Evolutionary conservation across 1,284 basidiomycete genomes (phyloP), one percentile per base, ranked within the genome.

Genomic region (Malassezia yamatoensis): DNA sequence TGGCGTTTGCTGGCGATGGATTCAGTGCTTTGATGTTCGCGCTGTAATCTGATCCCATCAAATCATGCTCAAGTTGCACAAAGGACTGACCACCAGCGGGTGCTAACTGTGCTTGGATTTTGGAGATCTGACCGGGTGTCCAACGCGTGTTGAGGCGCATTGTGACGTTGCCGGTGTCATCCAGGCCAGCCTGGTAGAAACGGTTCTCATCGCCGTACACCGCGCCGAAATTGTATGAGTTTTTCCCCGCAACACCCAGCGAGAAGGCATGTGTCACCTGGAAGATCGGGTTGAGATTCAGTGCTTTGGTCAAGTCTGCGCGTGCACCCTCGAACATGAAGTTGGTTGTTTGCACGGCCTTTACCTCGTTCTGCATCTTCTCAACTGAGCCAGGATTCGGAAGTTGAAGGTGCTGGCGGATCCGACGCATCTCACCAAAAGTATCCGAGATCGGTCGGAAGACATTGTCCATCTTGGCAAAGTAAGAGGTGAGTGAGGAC

Each of bases 251-350:
- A 15, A 86, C 62, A 33, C 87, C 89, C 59, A 91, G 78, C 53
- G 85, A 81, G 78, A 99, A 96, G 39, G 90, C 88, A 77, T 99
- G 94, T 58, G 90, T 91, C 71, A 96, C 87, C 80, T 96, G 91
- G 83, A 98, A 99, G 53, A 88, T 85, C 33, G 94, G 94, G 77
- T 85, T 90, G 76, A 87, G 82, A 53, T 89, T 94, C 65, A 98
- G 80, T 64, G 83, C 86, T 80, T 98, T 99, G 58, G 89, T 87
- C 66, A 98, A 80, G 79, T 99, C 94, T 48, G 94, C 94, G 67
- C 91, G 82, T 18, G 81, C 93, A 63, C 94, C 94, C 79, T 99
- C 94, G 76, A 96, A 98, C 75, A 91, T 84, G 78, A 86, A 93
- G 80, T 96, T 96, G 60, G 85, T 86, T 60, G 96, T 78, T 75